Evolutionary conservation across 2,329 filamentous ascomycete genomes (phyloP).

Genomic region (Arthroderma sp.): DNA sequence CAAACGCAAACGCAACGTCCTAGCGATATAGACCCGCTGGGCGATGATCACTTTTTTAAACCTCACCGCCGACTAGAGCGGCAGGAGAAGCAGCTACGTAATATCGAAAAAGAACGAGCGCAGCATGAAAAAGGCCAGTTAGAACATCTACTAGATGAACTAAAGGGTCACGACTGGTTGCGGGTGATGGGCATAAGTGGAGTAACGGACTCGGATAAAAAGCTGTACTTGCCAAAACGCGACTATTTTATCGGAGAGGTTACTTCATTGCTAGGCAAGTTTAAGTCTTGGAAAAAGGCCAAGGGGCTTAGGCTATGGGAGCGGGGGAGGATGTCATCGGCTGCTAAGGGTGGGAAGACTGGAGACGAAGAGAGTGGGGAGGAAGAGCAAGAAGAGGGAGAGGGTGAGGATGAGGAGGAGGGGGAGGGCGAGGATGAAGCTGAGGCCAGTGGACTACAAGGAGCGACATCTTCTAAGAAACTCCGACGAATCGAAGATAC

Average conservation of each 20-base stretch:
- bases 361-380: conserved; percentile 27
- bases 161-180: conserved; percentile 87
- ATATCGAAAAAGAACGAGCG: conserved; percentile 52
- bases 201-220: conserved; percentile 73
- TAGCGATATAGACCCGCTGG: conserved; percentile 39
- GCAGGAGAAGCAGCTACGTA: conserved; percentile 55
- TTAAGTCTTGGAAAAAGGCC: conserved; percentile 73
- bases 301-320: conserved; percentile 72
- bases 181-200: conserved; percentile 79
- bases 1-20: conserved; percentile 10
- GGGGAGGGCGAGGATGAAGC: conserved; percentile 3
- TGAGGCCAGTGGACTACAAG: conserved; percentile 1
- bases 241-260: conserved; percentile 76
- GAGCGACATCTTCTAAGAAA: too few species aligned
- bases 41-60: conserved; percentile 43
- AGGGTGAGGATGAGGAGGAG: conserved; percentile 27
- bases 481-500: not conserved
- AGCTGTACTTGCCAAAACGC: conserved; percentile 72
- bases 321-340: conserved; percentile 50
- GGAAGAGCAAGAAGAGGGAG: conserved; percentile 61
- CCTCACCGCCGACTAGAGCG: conserved; percentile 48
- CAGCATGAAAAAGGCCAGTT: conserved; percentile 54
- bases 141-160: conserved; percentile 60
- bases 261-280: conserved; percentile 70
- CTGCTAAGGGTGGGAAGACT: conserved; percentile 37